Evolutionary conservation across 192 early-diverging fungal species (phyloP), one percentile per base, ranked within the genome.

Genomic region (Dispira simplex): DNA sequence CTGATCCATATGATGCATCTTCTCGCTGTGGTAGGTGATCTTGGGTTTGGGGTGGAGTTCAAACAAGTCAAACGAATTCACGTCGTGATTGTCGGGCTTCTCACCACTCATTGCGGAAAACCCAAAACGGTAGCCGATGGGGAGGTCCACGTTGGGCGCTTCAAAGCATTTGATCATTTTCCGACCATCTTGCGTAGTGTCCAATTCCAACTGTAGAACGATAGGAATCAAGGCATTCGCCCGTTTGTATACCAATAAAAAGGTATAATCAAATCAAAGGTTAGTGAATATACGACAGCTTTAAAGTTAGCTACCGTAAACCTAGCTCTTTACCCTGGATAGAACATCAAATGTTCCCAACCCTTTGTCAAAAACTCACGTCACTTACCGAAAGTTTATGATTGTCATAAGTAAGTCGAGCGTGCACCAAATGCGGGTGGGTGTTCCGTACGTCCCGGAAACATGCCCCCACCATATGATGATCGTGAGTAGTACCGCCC

Each of bases 401-500:
- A 10, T 60, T 43, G 26, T 44, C 10, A 44, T 60, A 60, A 21
- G 58, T 60, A 10, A 60, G 18, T 14, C 39, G 26, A 44, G 32
- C 58, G 58, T 43, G 39, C 11, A 60, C 58, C 32, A 43, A 12
- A 16, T 60, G 27, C 0, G 12, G 26, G 32, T 39, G 32, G 58
- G 58, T 60, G 9, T 44, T 16, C 9, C 58, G 58, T 44, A 60
- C 58, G 14, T 60, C 58, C 27, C 32, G 58, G 32, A 60, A 44
- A 44, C 58, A 60, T 14, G 58, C 32, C 10, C 58, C 58, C 14
- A 43, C 44, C 58, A 60, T 60, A 39, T 4, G 32, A 21, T 60
- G 58, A 43, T 60, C 58, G 58, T 44, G 32, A 5, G 44, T 8
- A 32, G 63, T 63, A 23, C 60, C 54, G 63, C 68, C 67, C 23